Conservation (phyloP, 176 grass and related monocot genomes). For the Cocos nucifera region DNA sequence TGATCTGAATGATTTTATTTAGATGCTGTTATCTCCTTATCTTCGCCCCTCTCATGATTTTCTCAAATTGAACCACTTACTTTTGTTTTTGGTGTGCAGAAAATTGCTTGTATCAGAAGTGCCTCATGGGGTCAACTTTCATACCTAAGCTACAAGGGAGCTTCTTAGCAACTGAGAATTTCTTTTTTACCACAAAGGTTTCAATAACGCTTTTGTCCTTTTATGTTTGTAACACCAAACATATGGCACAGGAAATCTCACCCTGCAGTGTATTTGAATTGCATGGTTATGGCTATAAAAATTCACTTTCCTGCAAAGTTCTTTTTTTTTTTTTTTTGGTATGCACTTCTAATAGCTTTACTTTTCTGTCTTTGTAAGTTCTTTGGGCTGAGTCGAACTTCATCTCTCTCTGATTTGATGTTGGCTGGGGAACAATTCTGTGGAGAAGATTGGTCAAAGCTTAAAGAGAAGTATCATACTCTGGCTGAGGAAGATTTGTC, state of each 20-base stretch:
- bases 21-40: too few species aligned
- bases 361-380: constrained; percentile 30
- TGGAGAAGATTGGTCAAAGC: constrained; percentile 48
- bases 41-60: too few species aligned
- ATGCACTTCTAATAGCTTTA: neutral
- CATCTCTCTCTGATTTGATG: constrained; percentile 56
- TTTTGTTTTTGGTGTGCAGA: constrained; percentile 39
- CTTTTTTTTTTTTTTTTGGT: neutral
- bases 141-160: constrained; percentile 74
- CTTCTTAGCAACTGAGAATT: constrained; percentile 97
- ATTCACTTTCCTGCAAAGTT: neutral
- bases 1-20: too few species aligned
- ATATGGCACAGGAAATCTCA: too few species aligned
- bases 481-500: constrained; percentile 55
- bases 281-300: too few species aligned
- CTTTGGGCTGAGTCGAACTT: constrained; percentile 55
- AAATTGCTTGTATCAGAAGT: constrained; percentile 53
- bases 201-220: constrained; percentile 1
- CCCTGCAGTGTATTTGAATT: too few species aligned
- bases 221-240: neutral
- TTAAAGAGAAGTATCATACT: constrained; percentile 49
- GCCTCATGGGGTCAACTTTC: constrained; percentile 60
- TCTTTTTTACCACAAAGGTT: constrained; percentile 92
- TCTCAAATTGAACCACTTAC: neutral
- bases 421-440: constrained; percentile 70